Evolutionary conservation across 768 basidiomycete genomes (phyloP).

Genomic region (Coprinopsis cinerea): DNA sequence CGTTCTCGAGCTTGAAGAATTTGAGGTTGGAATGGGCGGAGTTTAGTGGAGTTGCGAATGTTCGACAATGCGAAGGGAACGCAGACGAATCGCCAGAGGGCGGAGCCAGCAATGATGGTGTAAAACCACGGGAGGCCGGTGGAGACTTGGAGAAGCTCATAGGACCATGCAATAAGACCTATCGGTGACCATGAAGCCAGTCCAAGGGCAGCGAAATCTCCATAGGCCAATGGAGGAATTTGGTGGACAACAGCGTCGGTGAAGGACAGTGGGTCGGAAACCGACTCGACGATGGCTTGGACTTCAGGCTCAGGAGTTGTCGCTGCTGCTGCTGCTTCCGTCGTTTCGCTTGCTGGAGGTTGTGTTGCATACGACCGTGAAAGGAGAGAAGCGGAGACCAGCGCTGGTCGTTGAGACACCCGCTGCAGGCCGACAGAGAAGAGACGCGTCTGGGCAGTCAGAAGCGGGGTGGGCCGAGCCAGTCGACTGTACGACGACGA

Average conservation of each 20-base stretch:
- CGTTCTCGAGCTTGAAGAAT: slow-evolving; percentile 39
- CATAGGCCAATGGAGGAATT: slow-evolving; percentile 54
- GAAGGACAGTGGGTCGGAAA: slow-evolving; percentile 9
- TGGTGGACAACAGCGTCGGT: slow-evolving; percentile 22
- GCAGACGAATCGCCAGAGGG: slow-evolving; percentile 54
- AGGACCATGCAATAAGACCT: slow-evolving; percentile 53
- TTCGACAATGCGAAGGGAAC: slow-evolving; percentile 56
- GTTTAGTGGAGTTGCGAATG: slow-evolving; percentile 50
- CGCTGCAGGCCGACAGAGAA: neutral
- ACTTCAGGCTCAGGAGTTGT: neutral
- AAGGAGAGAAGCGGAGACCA: neutral
- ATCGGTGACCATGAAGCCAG: slow-evolving; percentile 59
- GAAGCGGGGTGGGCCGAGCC: too few species aligned
- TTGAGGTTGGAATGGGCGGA: slow-evolving; percentile 54
- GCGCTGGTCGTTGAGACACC: too few species aligned
- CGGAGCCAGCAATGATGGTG: slow-evolving; percentile 64
- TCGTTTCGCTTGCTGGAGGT: neutral
- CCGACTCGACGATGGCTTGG: neutral
- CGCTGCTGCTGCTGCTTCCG: neutral
- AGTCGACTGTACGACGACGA: too few species aligned
- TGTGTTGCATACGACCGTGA: neutral
- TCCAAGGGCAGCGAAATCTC: slow-evolving; percentile 67
- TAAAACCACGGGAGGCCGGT: slow-evolving; percentile 79
- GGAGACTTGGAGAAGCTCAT: slow-evolving; percentile 64
- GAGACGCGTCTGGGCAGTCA: neutral